phyloP scores from a whole-genome alignment of 2,329 filamentous ascomycete genomes.

The Aspergillus thermomutatus region DNA sequence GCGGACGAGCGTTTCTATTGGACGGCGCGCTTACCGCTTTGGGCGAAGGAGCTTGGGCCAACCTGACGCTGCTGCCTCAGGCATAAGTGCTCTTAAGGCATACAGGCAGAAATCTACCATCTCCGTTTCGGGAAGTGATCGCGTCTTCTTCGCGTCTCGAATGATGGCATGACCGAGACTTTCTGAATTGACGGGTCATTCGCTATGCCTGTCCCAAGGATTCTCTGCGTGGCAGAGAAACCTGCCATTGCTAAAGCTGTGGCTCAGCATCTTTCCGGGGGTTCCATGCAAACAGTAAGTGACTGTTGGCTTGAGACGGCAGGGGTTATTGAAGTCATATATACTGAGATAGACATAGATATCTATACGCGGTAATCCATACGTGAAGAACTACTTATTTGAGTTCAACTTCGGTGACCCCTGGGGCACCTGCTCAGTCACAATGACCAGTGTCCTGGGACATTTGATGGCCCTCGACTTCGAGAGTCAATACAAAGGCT shows the following conservation, averaged over 20 bases:
- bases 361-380: constrained; percentile 65
- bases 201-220: constrained; percentile 37
- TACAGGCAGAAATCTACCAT: not conserved
- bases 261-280: constrained; percentile 81
- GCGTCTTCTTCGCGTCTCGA: constrained; percentile 18
- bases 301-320: not conserved
- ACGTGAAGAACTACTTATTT: constrained; percentile 93
- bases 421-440: constrained; percentile 80
- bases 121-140: constrained; percentile 7
- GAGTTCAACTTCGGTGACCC: constrained; percentile 76
- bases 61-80: not conserved
- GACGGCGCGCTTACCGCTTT: constrained; percentile 2
- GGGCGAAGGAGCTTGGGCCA: not conserved
- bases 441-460: constrained; percentile 90
- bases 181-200: not conserved
- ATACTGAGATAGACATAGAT: constrained; percentile 49
- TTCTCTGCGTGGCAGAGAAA: constrained; percentile 80
- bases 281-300: constrained; percentile 66
- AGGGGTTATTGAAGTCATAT: not conserved
- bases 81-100: not conserved
- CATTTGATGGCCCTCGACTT: constrained; percentile 85
- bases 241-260: constrained; percentile 95
- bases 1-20: not conserved
- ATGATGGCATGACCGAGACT: not conserved
- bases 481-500: constrained; percentile 67